These are phyloP conservation scores for Puccinellia tenuiflora DNA, from an alignment of 176 grass and related monocot species.

Conservation along the genomic window DNA sequence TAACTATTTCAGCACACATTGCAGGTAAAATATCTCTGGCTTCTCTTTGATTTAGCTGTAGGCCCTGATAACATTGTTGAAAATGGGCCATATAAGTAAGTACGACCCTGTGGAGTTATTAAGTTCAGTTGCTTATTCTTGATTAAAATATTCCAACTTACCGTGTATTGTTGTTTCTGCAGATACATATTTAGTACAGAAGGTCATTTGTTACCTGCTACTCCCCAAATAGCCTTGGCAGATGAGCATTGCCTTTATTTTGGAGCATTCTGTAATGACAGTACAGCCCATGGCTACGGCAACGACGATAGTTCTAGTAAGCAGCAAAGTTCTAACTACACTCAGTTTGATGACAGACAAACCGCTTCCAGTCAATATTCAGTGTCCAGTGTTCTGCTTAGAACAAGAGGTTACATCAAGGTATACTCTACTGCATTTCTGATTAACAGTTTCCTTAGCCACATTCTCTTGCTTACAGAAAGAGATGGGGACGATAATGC, in stretches of 20 bases:
- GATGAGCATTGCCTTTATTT: conserved; percentile 85
- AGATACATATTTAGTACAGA: conserved; percentile 99
- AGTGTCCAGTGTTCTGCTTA: conserved; percentile 37
- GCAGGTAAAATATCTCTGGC: conserved; percentile 98
- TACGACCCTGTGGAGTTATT: conserved; percentile 21
- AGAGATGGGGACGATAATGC: background rate
- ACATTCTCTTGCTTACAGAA: background rate
- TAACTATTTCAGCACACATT: conserved; percentile 26
- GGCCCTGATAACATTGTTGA: conserved; percentile 94
- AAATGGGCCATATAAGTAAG: conserved; percentile 95
- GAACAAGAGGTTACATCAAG: conserved; percentile 63
- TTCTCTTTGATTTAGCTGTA: conserved; percentile 96
- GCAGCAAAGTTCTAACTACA: conserved; percentile 51
- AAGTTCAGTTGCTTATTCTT: conserved; percentile 18
- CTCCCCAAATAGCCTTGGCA: conserved; percentile 73
- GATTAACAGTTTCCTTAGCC: conserved; percentile 15
- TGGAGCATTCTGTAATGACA: conserved; percentile 78
- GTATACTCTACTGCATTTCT: conserved; percentile 30
- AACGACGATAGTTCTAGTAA: conserved; percentile 17
- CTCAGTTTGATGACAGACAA: conserved; percentile 26
- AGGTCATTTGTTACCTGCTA: conserved; percentile 85
- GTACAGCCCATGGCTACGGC: conserved; percentile 31
- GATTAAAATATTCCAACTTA: conserved; percentile 10
- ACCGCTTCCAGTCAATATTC: conserved; percentile 23
- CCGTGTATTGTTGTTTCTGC: conserved; percentile 18